Evolutionary conservation across 192 early-diverging fungal genomes (phyloP).

Genomic region (Coemansia sp.): DNA sequence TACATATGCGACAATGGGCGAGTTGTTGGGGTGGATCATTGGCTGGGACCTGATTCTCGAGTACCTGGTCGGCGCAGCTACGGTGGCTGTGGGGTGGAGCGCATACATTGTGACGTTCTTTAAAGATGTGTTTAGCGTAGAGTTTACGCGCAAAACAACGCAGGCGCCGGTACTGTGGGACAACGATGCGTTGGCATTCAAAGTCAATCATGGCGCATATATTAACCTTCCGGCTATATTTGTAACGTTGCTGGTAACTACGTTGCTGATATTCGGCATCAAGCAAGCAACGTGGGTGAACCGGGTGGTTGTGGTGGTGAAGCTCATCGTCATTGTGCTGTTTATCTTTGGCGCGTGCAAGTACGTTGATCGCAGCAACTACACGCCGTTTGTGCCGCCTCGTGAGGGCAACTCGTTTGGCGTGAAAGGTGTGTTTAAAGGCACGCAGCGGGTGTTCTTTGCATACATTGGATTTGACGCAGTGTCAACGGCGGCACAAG

Average conservation of each 20-base stretch:
- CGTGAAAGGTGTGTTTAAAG: conserved; percentile 67
- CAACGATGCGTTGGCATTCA: conserved; percentile 37
- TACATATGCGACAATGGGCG: conserved; percentile 82
- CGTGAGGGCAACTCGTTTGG: conserved; percentile 65
- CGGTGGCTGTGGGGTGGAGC: conserved; percentile 83
- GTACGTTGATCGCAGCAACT: conserved; percentile 71
- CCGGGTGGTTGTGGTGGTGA: conserved; percentile 67
- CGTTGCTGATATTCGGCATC: conserved; percentile 71
- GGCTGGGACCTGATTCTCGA: conserved; percentile 90
- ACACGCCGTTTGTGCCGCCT: conserved; percentile 73
- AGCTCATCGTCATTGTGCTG: conserved; percentile 69
- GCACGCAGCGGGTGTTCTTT: conserved; percentile 73
- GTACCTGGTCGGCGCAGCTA: conserved; percentile 81
- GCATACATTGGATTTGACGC: conserved; percentile 89
- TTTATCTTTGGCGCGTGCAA: conserved; percentile 78
- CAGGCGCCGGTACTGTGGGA: conserved; percentile 72
- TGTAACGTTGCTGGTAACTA: conserved; percentile 64
- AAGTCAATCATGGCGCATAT: conserved; percentile 52
- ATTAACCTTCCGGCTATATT: conserved; percentile 77
- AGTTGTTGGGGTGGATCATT: conserved; percentile 86
- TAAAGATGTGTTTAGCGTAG: conserved; percentile 58
- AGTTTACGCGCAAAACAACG: conserved; percentile 58
- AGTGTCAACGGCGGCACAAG: conserved; percentile 82
- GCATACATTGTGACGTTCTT: conserved; percentile 74
- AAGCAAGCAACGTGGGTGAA: conserved; percentile 72